Evolutionary conservation across 495 filamentous ascomycete species (phyloP).

Genomic region (Evansstolkia leycettana): DNA sequence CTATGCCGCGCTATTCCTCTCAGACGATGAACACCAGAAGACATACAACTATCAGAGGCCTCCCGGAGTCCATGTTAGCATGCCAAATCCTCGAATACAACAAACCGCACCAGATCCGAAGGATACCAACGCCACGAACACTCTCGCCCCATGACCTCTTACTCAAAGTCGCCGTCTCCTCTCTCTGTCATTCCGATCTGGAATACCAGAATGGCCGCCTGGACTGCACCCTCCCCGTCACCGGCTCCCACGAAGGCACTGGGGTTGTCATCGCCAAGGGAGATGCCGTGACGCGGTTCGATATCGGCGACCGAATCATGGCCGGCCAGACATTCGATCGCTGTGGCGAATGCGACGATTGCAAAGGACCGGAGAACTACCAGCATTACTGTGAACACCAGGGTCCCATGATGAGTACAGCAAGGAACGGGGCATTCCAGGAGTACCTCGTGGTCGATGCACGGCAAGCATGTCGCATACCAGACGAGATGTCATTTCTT

Average conservation of each 20-base stretch:
- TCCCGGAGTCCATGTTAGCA: too few relatives aligned
- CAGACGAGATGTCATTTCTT: constrained; percentile 32
- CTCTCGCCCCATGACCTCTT: constrained; percentile 34
- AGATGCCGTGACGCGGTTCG: constrained; percentile 26
- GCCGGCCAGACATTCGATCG: constrained; percentile 14
- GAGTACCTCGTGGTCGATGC: constrained; percentile 40
- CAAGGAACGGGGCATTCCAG: constrained; percentile 32
- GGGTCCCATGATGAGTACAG: constrained; percentile 3
- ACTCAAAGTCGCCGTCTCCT: constrained; percentile 44
- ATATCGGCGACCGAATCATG: constrained; percentile 28
- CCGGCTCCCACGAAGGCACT: constrained; percentile 44
- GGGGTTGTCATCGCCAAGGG: constrained; percentile 41
- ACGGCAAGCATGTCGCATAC: constrained; percentile 27
- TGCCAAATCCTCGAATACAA: constrained; percentile 20
- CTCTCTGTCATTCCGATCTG: constrained; percentile 46
- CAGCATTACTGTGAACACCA: not conserved
- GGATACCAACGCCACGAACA: constrained; percentile 31
- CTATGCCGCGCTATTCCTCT: too few relatives aligned
- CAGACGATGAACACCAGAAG: too few relatives aligned
- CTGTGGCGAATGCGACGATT: constrained; percentile 27
- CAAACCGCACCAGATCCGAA: constrained; percentile 34
- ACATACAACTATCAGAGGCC: too few relatives aligned
- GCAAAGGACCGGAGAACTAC: constrained; percentile 5
- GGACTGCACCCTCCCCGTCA: constrained; percentile 25
- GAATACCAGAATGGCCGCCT: not conserved